Base-by-base conservation (phyloP, 2,329 filamentous ascomycete species). In the Plenodomus tracheiphilus region DNA sequence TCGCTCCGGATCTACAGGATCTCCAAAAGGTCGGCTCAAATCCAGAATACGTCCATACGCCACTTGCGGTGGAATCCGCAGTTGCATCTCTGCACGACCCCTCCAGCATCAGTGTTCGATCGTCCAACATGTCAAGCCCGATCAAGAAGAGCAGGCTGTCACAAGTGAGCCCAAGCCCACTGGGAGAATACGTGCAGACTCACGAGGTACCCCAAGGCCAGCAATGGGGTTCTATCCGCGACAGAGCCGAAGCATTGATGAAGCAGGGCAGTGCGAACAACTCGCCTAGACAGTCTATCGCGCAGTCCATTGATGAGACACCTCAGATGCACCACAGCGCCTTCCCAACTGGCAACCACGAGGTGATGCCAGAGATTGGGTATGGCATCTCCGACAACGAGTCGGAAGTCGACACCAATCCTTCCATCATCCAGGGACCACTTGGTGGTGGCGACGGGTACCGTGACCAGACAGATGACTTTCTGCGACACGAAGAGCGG, bases 41-140 rank as follows among this genome's bases (percentile, higher is more conserved):
- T 59, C 87, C 91, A 2, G 81, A 89, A 58, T 87, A 91, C 64
- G 81, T 95, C 2, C 85, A 91, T 60, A 85, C 84, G 1, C 84
- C 83, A 2, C 67, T 85, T 28, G 90, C 83, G 2, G 85, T 96
- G 0, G 92, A 97, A 71, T 97, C 92, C 13, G 89, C 88, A 9
- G 92, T 97, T 10, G 93, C 93, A 7, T 97, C 92, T 15, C 77
- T 97, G 6, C 87, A 94, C 61, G 90, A 91, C 16, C 93, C 91
- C 0, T 95, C 91, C 2, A 82, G 87, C 11, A 68, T 96, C 44
- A 92, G 75, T 38, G 65, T 73, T 39, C 70, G 65, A 10, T 74
- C 72, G 2, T 74, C 72, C 16, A 42, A 45, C 15, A 54, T 65
- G 2, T 63, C 56, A 39, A 67, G 54, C 43, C 56, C 51, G 1